A percentile compares a stretch with the other conserved stretches of the same genome.
Conservation (phyloP, 805 yeast species). For the Zygotorulaspora danielsina region DNA sequence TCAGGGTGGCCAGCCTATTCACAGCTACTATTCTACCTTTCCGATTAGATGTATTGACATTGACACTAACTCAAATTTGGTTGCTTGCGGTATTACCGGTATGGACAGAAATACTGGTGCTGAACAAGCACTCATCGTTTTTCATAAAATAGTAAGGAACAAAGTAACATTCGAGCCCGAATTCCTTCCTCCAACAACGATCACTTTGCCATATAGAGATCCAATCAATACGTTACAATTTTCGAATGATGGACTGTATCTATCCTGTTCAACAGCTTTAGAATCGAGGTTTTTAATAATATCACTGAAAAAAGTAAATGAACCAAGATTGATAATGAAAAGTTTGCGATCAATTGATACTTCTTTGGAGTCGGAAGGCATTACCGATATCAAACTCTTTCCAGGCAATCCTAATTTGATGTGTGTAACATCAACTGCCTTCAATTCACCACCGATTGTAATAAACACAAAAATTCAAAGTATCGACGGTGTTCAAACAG, state of each 20-base stretch:
- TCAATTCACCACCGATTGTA: slow-evolving; percentile 61
- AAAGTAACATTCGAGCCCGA: slow-evolving; percentile 19
- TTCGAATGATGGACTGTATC: slow-evolving; percentile 63
- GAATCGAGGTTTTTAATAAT: slow-evolving; percentile 79
- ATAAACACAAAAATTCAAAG: slow-evolving; percentile 58
- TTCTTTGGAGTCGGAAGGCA: slow-evolving; percentile 79
- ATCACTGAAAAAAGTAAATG: slow-evolving; percentile 55
- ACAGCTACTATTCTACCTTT: slow-evolving; percentile 63
- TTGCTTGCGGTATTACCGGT: slow-evolving; percentile 82
- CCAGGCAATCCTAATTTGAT: slow-evolving; percentile 56
- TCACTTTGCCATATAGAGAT: slow-evolving; percentile 81
- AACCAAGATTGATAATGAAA: slow-evolving; percentile 65
- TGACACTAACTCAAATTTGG: slow-evolving; percentile 55
- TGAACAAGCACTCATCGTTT: slow-evolving; percentile 71
- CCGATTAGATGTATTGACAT: slow-evolving; percentile 78
- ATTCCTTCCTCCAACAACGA: slow-evolving; percentile 56
- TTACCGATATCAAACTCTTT: slow-evolving; percentile 73
- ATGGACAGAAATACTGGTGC: slow-evolving; percentile 62
- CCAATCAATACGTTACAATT: slow-evolving; percentile 73
- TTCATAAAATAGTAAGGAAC: slow-evolving; percentile 42
- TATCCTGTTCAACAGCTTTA: slow-evolving; percentile 62
- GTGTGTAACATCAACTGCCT: slow-evolving; percentile 57
- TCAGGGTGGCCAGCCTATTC: slow-evolving; percentile 56
- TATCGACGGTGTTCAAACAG: slow-evolving; percentile 37
- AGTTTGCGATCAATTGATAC: slow-evolving; percentile 60